Percentiles rank a stretch among this genome's conserved stretches.
phyloP scores from a whole-genome alignment of 768 basidiomycete species.

The Rhizopogon rudus region DNA sequence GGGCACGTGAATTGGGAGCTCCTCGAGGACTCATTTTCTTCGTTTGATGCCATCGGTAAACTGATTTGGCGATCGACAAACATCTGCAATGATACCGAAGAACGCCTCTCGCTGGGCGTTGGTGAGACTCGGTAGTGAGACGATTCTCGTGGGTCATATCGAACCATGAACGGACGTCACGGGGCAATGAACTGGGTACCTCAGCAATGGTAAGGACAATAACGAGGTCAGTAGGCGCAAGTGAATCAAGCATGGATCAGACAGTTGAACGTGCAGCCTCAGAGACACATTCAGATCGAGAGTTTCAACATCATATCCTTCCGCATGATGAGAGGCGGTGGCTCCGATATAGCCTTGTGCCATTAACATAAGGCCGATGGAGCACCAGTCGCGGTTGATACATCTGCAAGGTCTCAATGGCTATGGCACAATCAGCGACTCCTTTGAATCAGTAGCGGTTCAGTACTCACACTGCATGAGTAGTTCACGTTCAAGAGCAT shows the following conservation, averaged over 20 bases:
- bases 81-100: constrained; percentile 71
- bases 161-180: constrained; percentile 90
- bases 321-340: constrained; percentile 87
- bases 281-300: constrained; percentile 83
- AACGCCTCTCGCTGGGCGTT: constrained; percentile 59
- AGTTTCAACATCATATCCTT: constrained; percentile 93
- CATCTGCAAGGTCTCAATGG: constrained; percentile 86
- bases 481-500: constrained; percentile 85
- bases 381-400: constrained; percentile 86
- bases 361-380: constrained; percentile 76
- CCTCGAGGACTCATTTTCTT: constrained; percentile 79
- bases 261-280: constrained; percentile 84
- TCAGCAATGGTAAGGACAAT: constrained; percentile 88
- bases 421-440: constrained; percentile 34
- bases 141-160: constrained; percentile 73
- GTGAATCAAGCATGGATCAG: constrained; percentile 85
- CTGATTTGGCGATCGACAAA: constrained; percentile 72
- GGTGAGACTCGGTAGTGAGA: constrained; percentile 53
- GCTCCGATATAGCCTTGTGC: constrained; percentile 89
- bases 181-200: constrained; percentile 60
- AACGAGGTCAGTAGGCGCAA: constrained; percentile 91
- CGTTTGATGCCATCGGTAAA: constrained; percentile 89
- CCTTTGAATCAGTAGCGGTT: background rate
- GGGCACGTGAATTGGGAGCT: constrained; percentile 61
- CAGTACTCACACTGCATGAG: constrained; percentile 71